A percentile compares a stretch with the other conserved stretches of the same genome.
These are phyloP conservation scores for Stachybotrys chartarum DNA, from an alignment of 2,329 filamentous ascomycete genomes.

Conservation along the genomic window DNA sequence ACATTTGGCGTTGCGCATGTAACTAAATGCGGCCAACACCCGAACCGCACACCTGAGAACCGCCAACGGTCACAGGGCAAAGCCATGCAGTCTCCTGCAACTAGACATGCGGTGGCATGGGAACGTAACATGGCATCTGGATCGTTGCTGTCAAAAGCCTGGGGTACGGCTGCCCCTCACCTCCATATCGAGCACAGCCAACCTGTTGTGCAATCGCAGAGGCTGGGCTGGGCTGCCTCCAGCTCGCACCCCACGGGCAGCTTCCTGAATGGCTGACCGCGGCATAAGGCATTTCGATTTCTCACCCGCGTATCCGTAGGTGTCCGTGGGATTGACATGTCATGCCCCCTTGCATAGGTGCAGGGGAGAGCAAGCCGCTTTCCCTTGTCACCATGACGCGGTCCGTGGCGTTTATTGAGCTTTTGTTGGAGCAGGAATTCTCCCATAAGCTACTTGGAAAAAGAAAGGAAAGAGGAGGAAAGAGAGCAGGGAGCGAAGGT, in stretches of 20 bases:
- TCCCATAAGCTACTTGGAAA: too few relatives aligned
- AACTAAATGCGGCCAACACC: too few relatives aligned
- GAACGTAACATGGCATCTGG: neutral
- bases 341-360: neutral
- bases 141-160: neutral
- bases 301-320: too few relatives aligned
- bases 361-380: neutral
- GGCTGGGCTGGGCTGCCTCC: too few relatives aligned
- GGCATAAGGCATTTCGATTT: neutral
- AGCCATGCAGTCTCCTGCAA: too few relatives aligned
- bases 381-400: neutral
- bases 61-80: too few relatives aligned
- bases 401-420: neutral
- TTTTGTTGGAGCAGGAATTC: neutral
- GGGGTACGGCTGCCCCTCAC: neutral
- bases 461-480: too few relatives aligned
- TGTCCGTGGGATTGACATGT: neutral
- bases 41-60: too few relatives aligned
- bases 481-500: too few relatives aligned
- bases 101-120: neutral
- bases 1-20: neutral
- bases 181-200: neutral
- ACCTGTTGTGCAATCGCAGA: too few relatives aligned
- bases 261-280: neutral
- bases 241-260: too few relatives aligned